These are phyloP conservation scores for Colletotrichum sublineola DNA, from an alignment of 2,329 filamentous ascomycete genomes.

Conservation along the genomic window DNA sequence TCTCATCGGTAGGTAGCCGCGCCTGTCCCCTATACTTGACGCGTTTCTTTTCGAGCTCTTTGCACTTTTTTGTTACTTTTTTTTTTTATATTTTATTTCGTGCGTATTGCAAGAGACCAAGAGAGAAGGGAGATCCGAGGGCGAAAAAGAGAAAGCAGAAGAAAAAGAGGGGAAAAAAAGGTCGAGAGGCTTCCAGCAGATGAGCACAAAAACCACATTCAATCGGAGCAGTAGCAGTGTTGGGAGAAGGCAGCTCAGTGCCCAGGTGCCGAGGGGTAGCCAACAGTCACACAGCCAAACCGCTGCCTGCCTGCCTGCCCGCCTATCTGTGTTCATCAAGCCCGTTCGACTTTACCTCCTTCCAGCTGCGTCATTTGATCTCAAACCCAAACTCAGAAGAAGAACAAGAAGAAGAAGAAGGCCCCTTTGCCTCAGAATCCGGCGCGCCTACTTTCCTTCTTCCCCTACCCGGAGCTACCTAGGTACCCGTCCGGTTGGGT, in stretches of 20 bases:
- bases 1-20: constrained; percentile 41
- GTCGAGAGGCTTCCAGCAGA: not conserved
- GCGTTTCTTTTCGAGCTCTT: constrained; percentile 16
- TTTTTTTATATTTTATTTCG: not conserved
- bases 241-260: not conserved
- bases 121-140: not conserved
- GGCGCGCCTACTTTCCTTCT: constrained; percentile 11
- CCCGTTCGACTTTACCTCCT: constrained; percentile 29
- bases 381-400: constrained; percentile 1
- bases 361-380: constrained; percentile 36
- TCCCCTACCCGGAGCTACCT: constrained; percentile 19
- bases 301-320: constrained; percentile 18
- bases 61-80: constrained; percentile 1
- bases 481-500: constrained; percentile 34
- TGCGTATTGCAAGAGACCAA: constrained; percentile 16
- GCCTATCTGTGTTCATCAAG: constrained; percentile 3
- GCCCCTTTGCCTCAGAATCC: constrained; percentile 30
- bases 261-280: constrained; percentile 15
- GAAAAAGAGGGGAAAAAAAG: not conserved
- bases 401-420: not conserved
- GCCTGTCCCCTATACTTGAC: constrained; percentile 8
- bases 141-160: constrained; percentile 1
- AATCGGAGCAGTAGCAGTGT: not conserved
- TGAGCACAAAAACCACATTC: not conserved
- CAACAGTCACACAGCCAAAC: constrained; percentile 5